Conservation (phyloP, 805 yeast genomes). For the Saccharomyces cerevisiae region DNA sequence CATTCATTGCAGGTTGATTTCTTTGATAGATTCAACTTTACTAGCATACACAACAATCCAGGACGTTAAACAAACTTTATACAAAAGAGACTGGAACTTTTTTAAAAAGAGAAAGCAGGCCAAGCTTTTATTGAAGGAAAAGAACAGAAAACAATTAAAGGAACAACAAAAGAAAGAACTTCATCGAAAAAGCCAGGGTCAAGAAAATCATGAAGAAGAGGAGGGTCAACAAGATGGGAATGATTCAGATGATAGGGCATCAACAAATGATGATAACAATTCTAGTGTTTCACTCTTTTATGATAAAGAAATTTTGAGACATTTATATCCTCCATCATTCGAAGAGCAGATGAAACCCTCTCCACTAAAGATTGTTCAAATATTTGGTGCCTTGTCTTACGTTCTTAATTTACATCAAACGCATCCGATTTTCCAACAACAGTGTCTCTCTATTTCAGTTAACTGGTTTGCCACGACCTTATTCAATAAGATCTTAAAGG, state of each 20-base stretch:
- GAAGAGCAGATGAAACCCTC: slow-evolving; percentile 79
- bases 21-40: slow-evolving; percentile 55
- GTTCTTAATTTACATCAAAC: slow-evolving; percentile 76
- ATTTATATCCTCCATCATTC: slow-evolving; percentile 79
- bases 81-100: slow-evolving; percentile 64
- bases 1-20: slow-evolving; percentile 50
- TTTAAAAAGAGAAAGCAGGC: slow-evolving; percentile 38
- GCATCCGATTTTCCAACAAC: slow-evolving; percentile 68
- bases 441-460: slow-evolving; percentile 67
- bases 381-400: slow-evolving; percentile 79
- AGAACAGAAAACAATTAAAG: slow-evolving; percentile 7
- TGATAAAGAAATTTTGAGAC: slow-evolving; percentile 65
- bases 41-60: slow-evolving; percentile 76
- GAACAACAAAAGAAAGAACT: slow-evolving; percentile 22
- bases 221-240: not conserved
- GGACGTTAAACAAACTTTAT: slow-evolving; percentile 66
- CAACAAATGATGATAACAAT: not conserved
- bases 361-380: slow-evolving; percentile 76
- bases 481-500: slow-evolving; percentile 64
- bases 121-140: slow-evolving; percentile 9
- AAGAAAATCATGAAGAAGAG: slow-evolving; percentile 2
- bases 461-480: slow-evolving; percentile 67
- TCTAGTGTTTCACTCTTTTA: slow-evolving; percentile 32
- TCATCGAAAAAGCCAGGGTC: slow-evolving; percentile 14
- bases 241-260: not conserved